Evolutionary conservation across 371 early-diverging fungal genomes (phyloP).

Genomic region (Apophysomyces ossiformis): DNA sequence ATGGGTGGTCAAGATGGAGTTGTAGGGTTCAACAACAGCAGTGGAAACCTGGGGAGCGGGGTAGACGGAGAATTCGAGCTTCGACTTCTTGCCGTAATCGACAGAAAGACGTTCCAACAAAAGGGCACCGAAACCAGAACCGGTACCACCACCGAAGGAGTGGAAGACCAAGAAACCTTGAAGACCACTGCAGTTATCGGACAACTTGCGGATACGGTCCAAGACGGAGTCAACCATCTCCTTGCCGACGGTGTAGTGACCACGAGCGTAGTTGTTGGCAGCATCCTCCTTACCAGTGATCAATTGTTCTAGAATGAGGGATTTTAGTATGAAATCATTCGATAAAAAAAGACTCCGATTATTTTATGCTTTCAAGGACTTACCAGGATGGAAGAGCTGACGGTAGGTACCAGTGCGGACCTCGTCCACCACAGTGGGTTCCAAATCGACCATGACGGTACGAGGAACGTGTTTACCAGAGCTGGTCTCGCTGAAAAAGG

Average conservation of each 20-base stretch:
- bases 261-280: slow-evolving; percentile 99
- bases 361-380: slow-evolving; percentile 53
- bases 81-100: slow-evolving; percentile 99
- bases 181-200: slow-evolving; percentile 97
- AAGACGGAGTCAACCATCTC: slow-evolving; percentile 96
- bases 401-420: slow-evolving; percentile 96
- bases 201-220: slow-evolving; percentile 97
- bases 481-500: slow-evolving; percentile 98
- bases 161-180: slow-evolving; percentile 98
- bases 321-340: no score
- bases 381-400: slow-evolving; percentile 97
- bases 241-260: slow-evolving; percentile 99
- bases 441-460: slow-evolving; percentile 98
- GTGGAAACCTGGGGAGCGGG: slow-evolving; percentile 99
- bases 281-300: slow-evolving; percentile 99
- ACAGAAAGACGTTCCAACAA: slow-evolving; percentile 96
- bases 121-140: slow-evolving; percentile 99
- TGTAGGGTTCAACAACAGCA: slow-evolving; percentile 99
- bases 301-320: slow-evolving; percentile 72
- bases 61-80: slow-evolving; percentile 99
- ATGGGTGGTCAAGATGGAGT: slow-evolving; percentile 97
- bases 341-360: slow-evolving; percentile 52
- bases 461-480: slow-evolving; percentile 99
- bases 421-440: slow-evolving; percentile 98
- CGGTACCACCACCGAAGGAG: slow-evolving; percentile 99